phyloP scores from a whole-genome alignment of 305 asterid genomes.

The Caryopteris hybrid region DNA sequence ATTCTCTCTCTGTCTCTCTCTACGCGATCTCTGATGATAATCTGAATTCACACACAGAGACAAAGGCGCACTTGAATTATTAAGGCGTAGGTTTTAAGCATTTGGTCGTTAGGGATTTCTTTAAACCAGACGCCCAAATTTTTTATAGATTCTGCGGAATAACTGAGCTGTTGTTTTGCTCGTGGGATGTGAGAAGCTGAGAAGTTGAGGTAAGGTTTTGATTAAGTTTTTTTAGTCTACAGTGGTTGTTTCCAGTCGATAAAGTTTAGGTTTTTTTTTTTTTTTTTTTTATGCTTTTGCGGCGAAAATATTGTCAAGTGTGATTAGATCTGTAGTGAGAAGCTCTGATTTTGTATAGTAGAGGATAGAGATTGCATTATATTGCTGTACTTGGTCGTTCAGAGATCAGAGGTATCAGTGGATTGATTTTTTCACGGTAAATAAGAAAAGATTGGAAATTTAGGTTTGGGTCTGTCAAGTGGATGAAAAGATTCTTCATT shows the following conservation, averaged over 20 bases:
- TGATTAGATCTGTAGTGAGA: conserved; percentile 57
- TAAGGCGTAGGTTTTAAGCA: conserved; percentile 38
- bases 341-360: conserved; percentile 22
- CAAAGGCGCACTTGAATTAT: conserved; percentile 27
- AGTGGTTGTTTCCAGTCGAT: conserved; percentile 16
- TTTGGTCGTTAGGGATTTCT: conserved; percentile 40
- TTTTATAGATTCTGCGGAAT: conserved; percentile 36
- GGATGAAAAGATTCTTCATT: conserved; percentile 22
- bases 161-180: conserved; percentile 32
- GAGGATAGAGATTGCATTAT: conserved; percentile 24
- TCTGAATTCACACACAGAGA: conserved; percentile 41
- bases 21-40: conserved; percentile 54
- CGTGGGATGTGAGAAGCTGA: conserved; percentile 50
- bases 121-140: conserved; percentile 19
- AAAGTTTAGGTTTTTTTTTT: too few species aligned
- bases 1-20: conserved; percentile 29
- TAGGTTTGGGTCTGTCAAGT: conserved; percentile 10
- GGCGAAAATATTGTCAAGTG: conserved; percentile 22
- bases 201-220: conserved; percentile 41
- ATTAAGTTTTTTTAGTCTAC: conserved; percentile 18
- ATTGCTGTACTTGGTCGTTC: conserved; percentile 16
- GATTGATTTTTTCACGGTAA: conserved; percentile 2
- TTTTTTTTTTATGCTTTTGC: background rate
- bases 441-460: conserved; percentile 11
- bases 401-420: conserved; percentile 23